phyloP scores from a whole-genome alignment of 495 filamentous ascomycete genomes.

The Neurospora sp. region DNA sequence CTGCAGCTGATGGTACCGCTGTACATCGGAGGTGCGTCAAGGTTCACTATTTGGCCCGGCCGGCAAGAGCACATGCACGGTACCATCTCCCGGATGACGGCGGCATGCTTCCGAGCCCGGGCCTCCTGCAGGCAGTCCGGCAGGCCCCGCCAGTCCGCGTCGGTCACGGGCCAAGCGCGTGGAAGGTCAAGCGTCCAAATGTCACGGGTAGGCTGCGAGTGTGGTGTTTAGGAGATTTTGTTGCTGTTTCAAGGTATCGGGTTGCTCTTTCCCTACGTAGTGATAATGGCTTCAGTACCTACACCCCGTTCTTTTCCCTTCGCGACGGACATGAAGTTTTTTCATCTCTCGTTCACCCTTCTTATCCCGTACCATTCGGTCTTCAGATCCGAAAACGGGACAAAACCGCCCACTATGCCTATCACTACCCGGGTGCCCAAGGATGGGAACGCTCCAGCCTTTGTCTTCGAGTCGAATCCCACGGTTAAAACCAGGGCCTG shows the following conservation, averaged over 20 bases:
- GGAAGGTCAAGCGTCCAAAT: too few relatives aligned
- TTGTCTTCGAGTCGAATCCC: constrained; percentile 33
- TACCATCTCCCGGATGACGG: not conserved
- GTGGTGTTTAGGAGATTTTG: too few relatives aligned
- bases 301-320: too few relatives aligned
- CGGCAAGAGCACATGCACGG: not conserved
- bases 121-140: not conserved
- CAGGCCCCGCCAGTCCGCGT: not conserved
- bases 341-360: too few relatives aligned
- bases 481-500: constrained; percentile 23
- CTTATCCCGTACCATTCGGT: not conserved
- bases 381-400: not conserved
- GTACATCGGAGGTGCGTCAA: not conserved
- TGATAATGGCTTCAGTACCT: too few relatives aligned
- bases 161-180: not conserved
- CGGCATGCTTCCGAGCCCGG: not conserved
- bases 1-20: not conserved
- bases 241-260: not conserved
- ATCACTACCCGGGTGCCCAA: constrained; percentile 17
- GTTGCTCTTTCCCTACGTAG: too few relatives aligned
- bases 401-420: not conserved
- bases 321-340: too few relatives aligned
- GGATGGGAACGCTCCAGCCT: constrained; percentile 28
- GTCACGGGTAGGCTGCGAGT: too few relatives aligned
- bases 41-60: not conserved